Evolutionary conservation across 345 rosid species (phyloP).

Genomic region (Punica granatum): DNA sequence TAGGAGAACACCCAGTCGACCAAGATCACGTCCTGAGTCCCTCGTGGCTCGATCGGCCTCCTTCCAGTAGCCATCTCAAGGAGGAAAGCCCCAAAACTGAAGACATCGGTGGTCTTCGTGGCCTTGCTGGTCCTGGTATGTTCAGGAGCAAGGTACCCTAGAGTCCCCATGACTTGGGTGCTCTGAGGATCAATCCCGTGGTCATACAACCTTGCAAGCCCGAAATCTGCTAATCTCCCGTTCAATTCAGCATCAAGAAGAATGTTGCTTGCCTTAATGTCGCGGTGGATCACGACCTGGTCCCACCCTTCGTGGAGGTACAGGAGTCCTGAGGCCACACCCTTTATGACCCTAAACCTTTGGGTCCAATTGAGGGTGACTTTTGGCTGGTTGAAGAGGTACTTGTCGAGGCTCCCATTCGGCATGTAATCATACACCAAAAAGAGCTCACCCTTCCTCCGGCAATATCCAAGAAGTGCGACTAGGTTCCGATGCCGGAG

Average conservation of each 20-base stretch:
- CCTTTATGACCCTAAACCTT: conserved; percentile 27
- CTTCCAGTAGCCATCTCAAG: conserved; percentile 49
- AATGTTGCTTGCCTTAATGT: conserved; percentile 41
- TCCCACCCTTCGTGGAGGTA: conserved; percentile 44
- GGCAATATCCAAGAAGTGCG: conserved; percentile 41
- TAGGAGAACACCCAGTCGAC: conserved; percentile 31
- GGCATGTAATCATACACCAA: conserved; percentile 55
- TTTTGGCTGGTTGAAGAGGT: conserved; percentile 23
- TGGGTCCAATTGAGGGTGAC: conserved; percentile 35
- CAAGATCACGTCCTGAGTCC: conserved; percentile 17
- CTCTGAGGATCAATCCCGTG: conserved; percentile 30
- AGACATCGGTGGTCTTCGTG: conserved; percentile 30
- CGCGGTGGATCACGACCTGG: conserved; percentile 38
- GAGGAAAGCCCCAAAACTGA: conserved; percentile 32
- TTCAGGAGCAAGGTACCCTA: conserved; percentile 51
- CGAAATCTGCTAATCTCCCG: conserved; percentile 38
- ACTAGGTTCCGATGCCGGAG: conserved; percentile 47
- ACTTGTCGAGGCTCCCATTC: conserved; percentile 46
- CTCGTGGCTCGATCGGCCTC: conserved; percentile 23
- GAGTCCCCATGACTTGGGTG: conserved; percentile 32
- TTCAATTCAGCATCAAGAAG: conserved; percentile 29
- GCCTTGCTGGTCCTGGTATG: conserved; percentile 30
- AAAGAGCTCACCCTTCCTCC: conserved; percentile 38
- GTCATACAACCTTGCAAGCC: conserved; percentile 33
- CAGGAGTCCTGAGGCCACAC: conserved; percentile 30